Evolutionary conservation across 176 grass and related monocot genomes (phyloP), one percentile per base, ranked within the genome.

Genomic region (Avena insularis): DNA sequence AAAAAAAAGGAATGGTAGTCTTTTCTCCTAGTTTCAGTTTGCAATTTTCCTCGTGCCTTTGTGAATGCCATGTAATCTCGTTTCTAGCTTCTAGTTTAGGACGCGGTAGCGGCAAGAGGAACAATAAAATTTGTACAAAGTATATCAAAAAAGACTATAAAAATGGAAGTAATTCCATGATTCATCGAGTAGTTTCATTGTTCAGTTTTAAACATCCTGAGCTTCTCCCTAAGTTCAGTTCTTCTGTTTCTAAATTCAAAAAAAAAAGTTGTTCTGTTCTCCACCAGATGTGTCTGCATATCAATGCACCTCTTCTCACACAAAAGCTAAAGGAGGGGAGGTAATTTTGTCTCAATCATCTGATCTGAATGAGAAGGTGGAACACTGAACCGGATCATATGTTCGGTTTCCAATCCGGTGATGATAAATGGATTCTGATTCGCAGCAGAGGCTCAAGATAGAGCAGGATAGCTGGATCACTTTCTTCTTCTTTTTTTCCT

Each of bases 81-180:
- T 36, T 85, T 35, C 59, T 55, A 53, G 74, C n/a, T 51, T 57
- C 13, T 64, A 71, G 60, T 15, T 75, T 54, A 54, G 25, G 40
- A 46, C 17, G 73, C 48, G 14, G 67, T 79, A 77, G 78, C 29
- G 51, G 33, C 45, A 57, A 79, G 43, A 67, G 27, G 25, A 87
- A 88, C 80, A 88, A 88, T 38, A 84, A 50, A 76, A 53, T 53
- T 17, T 90, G 85, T 91, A 89, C 16, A 83, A 1, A 77, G 69
- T 11, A 61, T 77, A 15, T 23, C 17, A 12, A 40, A 68, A 46
- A 57, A 64, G 31, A 46, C 8, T 79, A 49, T 49, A 85, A 15
- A 19, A 65, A 55, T 83, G 92, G 92, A 92, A 87, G 84, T 71
- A 90, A 94, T 83, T 92, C 84, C 90, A 90, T 83, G 79, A 23